Conservation (phyloP, 2,329 filamentous ascomycete genomes). For the Corynespora cassiicola region DNA sequence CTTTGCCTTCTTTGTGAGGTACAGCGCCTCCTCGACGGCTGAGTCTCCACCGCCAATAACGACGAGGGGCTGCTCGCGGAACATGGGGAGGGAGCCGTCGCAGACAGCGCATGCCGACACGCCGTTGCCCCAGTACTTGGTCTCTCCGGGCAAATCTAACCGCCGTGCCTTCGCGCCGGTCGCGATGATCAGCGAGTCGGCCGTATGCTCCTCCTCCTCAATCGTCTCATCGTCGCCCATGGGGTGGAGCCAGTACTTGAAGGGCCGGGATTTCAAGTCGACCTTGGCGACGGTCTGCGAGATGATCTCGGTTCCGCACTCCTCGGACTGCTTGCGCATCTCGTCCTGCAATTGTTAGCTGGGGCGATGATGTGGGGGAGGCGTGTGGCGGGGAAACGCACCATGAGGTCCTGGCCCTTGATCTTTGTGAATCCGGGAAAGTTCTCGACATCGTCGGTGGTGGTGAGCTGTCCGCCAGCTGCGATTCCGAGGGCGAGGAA, state of each 20-base stretch:
- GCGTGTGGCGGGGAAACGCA: conserved; percentile 50
- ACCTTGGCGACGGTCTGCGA: conserved; percentile 90
- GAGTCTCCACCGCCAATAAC: conserved; percentile 98
- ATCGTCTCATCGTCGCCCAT: conserved; percentile 81
- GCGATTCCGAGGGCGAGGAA: conserved; percentile 98
- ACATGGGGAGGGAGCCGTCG: conserved; percentile 96
- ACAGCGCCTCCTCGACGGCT: conserved; percentile 95
- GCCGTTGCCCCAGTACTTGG: conserved; percentile 96
- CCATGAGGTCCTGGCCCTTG: conserved; percentile 87
- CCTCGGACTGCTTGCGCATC: conserved; percentile 90
- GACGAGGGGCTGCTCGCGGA: conserved; percentile 92
- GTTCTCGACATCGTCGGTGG: conserved; percentile 98
- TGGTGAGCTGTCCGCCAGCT: conserved; percentile 94
- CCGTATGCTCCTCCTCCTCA: conserved; percentile 77
- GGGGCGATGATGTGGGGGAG: not conserved
- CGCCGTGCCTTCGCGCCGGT: conserved; percentile 92
- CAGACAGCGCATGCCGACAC: conserved; percentile 97
- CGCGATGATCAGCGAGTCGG: conserved; percentile 90
- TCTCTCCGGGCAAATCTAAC: conserved; percentile 83
- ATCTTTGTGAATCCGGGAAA: conserved; percentile 94
- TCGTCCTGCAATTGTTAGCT: conserved; percentile 64
- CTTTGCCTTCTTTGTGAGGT: conserved; percentile 95
- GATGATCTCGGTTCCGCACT: conserved; percentile 91
- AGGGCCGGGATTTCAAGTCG: conserved; percentile 82
- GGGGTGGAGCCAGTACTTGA: conserved; percentile 78